Percentiles rank a stretch among this genome's conserved stretches.
These are phyloP conservation scores for Coemansia sp. DNA, from an alignment of 192 early-diverging fungal genomes.

Conservation along the genomic window DNA sequence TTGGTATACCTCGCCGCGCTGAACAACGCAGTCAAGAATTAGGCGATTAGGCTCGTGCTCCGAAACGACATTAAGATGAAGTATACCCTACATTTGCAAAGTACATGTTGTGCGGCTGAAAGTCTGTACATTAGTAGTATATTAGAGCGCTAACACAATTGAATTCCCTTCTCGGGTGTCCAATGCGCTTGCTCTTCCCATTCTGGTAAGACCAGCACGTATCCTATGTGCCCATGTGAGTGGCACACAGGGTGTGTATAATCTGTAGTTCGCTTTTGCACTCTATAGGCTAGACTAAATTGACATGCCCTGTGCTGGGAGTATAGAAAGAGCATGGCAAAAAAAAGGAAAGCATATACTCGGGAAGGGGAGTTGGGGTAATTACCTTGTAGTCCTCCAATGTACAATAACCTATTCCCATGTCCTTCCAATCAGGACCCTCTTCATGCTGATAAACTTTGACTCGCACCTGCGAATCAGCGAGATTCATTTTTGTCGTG, in stretches of 20 bases:
- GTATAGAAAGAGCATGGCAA: neutral
- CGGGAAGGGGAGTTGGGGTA: neutral
- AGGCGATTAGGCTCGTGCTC: conserved; percentile 58
- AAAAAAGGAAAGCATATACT: neutral
- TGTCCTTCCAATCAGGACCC: conserved; percentile 77
- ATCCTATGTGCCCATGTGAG: no score
- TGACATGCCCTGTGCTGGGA: no score
- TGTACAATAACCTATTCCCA: conserved; percentile 82
- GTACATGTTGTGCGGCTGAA: neutral
- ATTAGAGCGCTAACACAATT: neutral
- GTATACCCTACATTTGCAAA: conserved; percentile 55
- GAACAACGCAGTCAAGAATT: conserved; percentile 76
- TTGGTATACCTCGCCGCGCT: conserved; percentile 73
- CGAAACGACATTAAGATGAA: conserved; percentile 67
- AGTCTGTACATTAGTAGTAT: neutral
- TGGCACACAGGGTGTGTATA: no score
- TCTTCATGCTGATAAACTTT: conserved; percentile 82
- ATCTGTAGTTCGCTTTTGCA: no score
- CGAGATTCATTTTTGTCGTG: conserved; percentile 23
- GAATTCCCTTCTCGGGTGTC: no score
- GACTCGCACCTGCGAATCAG: conserved; percentile 67
- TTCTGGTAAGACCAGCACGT: no score
- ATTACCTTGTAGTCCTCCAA: conserved; percentile 68
- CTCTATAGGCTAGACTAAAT: no score
- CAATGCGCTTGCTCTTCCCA: no score